Base-by-base conservation (phyloP, 2,329 filamentous ascomycete species). In the Neofusicoccum umdonicola region DNA sequence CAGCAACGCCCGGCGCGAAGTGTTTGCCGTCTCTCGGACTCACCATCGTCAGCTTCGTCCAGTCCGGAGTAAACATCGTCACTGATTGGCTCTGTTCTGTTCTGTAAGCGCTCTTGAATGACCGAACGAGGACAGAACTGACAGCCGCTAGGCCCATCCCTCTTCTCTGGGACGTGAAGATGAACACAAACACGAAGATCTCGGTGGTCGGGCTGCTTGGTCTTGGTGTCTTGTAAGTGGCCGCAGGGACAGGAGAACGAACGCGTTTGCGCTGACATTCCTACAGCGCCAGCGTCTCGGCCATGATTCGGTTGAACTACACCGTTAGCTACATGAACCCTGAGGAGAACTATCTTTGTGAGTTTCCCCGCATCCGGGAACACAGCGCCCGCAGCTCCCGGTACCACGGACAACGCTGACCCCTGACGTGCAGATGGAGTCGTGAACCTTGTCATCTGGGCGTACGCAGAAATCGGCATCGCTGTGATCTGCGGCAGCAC, bases 61-160 rank as follows among this genome's bases (percentile, higher is more conserved):
- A 64, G 22, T 48, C 51, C 3, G 72, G 74, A 1, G 69, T 77
- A 37, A 77, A 77, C 54, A 77, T 77, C 19, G 64, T 71, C 15
- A 74, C 72, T 0, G 76, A 78, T 41, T 77, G 74, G 75, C 74
- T 74, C 52, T 75, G 71, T 19, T 74, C 75, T 0, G 62, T 76
- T 3, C 68, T 77, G 69, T 73, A 51, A 63, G 71, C 64, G 4
- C 7, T 2, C 5, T 19, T 7, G 11, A 41, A 35, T 17, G 41
- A 1, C 17, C 8, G 12, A 11, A 5, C 4, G 6, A 34, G 11
- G 11, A 12, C 22, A 39, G 11, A 22, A 12, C 31, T 54, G 48
- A 63, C 6, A 27, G 17, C 9, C n/a, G 37, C 17, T 57, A 73
- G 71, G 50, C 70, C 70, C 4, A 67, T 71, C 5, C 66, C 68